Percentiles rank a stretch among this genome's conserved stretches.
Evolutionary conservation across 169 alveolate species (phyloP).

Genomic region (Condylostoma magnum): DNA sequence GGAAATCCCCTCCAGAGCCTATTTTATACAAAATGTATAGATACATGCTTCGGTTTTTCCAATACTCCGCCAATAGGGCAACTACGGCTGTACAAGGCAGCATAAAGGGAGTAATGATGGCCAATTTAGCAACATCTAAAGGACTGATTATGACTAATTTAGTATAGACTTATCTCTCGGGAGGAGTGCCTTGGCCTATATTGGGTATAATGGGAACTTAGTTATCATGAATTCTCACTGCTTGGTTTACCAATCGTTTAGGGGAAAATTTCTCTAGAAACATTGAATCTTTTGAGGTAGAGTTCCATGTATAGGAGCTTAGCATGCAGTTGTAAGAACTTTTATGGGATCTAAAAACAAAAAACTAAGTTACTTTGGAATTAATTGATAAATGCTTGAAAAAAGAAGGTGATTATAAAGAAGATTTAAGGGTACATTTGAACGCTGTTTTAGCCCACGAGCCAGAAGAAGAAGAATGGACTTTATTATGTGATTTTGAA

Average conservation of each 20-base stretch:
- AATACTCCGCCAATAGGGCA: background rate
- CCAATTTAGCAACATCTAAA: background rate
- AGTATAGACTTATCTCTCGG: constrained; percentile 9
- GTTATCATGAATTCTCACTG: background rate
- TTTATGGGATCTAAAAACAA: background rate
- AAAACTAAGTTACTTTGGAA: constrained; percentile 7
- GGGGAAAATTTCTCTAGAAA: background rate
- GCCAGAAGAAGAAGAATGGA: too few relatives aligned
- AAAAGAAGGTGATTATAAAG: background rate
- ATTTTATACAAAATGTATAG: background rate
- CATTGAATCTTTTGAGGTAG: background rate
- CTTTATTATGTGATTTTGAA: too few relatives aligned
- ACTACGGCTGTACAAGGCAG: background rate
- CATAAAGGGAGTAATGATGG: constrained; percentile 1
- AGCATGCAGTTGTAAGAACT: background rate
- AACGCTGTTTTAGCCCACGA: background rate
- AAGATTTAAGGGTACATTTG: constrained; percentile 13
- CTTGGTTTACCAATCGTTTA: background rate
- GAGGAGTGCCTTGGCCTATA: constrained; percentile 29
- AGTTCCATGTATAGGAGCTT: background rate
- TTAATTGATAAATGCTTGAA: background rate
- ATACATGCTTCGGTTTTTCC: background rate
- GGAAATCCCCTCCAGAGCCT: background rate
- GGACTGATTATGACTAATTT: background rate
- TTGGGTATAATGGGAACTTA: constrained; percentile 26